Base-by-base conservation (phyloP, 2,329 filamentous ascomycete species). In the Penicillium verrucosum region DNA sequence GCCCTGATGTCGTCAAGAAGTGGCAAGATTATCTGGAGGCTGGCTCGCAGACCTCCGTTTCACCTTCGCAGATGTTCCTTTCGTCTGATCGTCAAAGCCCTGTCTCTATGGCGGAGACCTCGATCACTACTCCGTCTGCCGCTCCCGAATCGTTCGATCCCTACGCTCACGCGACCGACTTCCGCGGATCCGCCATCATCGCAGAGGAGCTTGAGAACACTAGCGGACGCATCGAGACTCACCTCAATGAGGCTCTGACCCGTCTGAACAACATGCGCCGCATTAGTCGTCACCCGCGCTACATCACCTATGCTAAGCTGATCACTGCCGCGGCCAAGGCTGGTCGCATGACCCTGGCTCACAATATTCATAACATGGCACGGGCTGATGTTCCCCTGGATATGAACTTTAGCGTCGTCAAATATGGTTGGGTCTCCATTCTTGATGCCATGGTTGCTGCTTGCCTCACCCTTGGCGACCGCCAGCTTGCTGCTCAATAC, bases 401-500 rank as follows among this genome's bases (percentile, higher is more conserved):
- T 60, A 82, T 87, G 41, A 89, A 96, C 72, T 96, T 95, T 72
- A 84, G 89, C 23, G 85, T 91, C 60, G 92, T 97, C 32, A 87
- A 92, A 60, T 96, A 96, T 69, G 94, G 94, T 48, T 99, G 94
- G 94, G 90, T 92, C 41, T 92, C 91, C 2, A 97, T 99, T 60
- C 82, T 97, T 43, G 94, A 99, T 73, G 89, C 94, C 45, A 97
- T 97, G 92, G 88, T 97, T 55, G 92, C 92, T 65, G 92, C 92
- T 42, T 96, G 89, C 69, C 82, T 99, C 54, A 91, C 86, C 41
- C 82, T 90, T 45, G 90, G 92, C 60, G 88, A 93, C 71, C 90
- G 93, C 55, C 82, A 84, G 57, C 80, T 90, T 58, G 94, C 94
- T 59, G 87, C 89, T 72, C 87, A 91, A 66, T 97, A 89, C 75